These are phyloP conservation scores for Amylostereum areolatum DNA, from an alignment of 1,284 basidiomycete genomes.

Conservation along the genomic window DNA sequence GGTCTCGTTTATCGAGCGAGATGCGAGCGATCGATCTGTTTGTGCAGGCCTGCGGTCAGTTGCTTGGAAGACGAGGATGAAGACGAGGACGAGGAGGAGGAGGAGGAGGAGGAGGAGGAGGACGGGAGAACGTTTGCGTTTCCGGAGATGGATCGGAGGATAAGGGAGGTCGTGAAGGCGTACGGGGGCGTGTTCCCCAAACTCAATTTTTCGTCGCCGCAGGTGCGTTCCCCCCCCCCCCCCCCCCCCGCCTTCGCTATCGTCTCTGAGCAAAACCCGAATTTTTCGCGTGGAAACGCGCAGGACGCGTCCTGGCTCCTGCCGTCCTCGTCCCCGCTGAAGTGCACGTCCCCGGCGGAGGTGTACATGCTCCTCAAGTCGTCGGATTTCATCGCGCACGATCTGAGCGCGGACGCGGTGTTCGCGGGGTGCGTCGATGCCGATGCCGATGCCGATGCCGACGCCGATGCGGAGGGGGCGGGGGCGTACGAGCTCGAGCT, in stretches of 20 bases:
- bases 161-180: conserved; percentile 59
- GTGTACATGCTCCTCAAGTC: conserved; percentile 92
- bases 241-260: too few species aligned
- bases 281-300: background rate
- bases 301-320: conserved; percentile 94
- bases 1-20: too few species aligned
- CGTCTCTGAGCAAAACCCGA: too few species aligned
- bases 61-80: conserved; percentile 55
- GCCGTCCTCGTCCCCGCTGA: conserved; percentile 79
- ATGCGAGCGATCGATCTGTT: conserved; percentile 5
- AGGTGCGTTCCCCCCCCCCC: conserved; percentile 39
- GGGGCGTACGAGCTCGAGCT: conserved; percentile 67
- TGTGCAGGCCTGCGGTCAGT: conserved; percentile 42
- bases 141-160: conserved; percentile 72
- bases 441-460: background rate
- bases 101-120: conserved; percentile 30
- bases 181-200: conserved; percentile 93
- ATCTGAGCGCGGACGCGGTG: conserved; percentile 55
- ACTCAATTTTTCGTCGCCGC: conserved; percentile 89
- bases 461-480: conserved; percentile 5
- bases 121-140: conserved; percentile 45
- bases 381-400: conserved; percentile 86
- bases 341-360: conserved; percentile 84
- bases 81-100: conserved; percentile 29
- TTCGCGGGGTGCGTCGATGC: conserved; percentile 51